Conservation (phyloP, 2,329 filamentous ascomycete species). For the Hysterium pulicare region DNA sequence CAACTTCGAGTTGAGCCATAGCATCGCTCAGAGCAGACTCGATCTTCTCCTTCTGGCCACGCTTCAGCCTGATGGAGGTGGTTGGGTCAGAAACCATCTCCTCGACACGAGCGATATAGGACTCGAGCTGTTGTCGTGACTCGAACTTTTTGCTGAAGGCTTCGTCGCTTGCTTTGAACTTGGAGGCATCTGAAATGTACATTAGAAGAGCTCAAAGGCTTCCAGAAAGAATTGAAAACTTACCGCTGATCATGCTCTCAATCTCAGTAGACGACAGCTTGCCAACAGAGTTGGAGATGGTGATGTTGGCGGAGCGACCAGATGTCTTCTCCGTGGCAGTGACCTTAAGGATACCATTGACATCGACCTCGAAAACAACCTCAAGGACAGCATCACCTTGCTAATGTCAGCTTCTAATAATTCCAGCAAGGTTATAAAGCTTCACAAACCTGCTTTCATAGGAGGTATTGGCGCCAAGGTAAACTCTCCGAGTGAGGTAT, state of each 20-base stretch:
- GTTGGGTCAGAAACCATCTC: slow-evolving; percentile 97
- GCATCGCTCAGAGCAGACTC: slow-evolving; percentile 95
- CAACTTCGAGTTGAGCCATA: slow-evolving; percentile 95
- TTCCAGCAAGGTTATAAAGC: too few relatives aligned
- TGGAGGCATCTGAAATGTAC: slow-evolving; percentile 68
- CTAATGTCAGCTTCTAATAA: too few relatives aligned
- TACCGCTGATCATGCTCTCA: slow-evolving; percentile 92
- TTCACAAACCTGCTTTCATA: slow-evolving; percentile 89
- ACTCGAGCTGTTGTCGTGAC: slow-evolving; percentile 98
- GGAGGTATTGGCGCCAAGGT: slow-evolving; percentile 82
- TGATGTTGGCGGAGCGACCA: slow-evolving; percentile 97
- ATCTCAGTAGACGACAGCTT: slow-evolving; percentile 95
- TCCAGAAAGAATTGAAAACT: slow-evolving; percentile 25
- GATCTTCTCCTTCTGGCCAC: slow-evolving; percentile 99
- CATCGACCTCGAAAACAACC: slow-evolving; percentile 98
- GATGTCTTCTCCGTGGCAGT: slow-evolving; percentile 99
- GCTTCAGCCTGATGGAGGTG: slow-evolving; percentile 96
- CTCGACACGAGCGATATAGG: slow-evolving; percentile 97
- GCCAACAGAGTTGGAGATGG: slow-evolving; percentile 98
- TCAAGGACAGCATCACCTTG: slow-evolving; percentile 96
- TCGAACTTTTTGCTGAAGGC: slow-evolving; percentile 99
- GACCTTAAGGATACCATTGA: slow-evolving; percentile 99
- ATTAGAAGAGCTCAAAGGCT: slow-evolving; percentile 5
- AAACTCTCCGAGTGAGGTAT: slow-evolving; percentile 97
- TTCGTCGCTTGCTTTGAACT: slow-evolving; percentile 98